Base-by-base conservation (phyloP, 306 rosid species). In the Crotalaria pallida region DNA sequence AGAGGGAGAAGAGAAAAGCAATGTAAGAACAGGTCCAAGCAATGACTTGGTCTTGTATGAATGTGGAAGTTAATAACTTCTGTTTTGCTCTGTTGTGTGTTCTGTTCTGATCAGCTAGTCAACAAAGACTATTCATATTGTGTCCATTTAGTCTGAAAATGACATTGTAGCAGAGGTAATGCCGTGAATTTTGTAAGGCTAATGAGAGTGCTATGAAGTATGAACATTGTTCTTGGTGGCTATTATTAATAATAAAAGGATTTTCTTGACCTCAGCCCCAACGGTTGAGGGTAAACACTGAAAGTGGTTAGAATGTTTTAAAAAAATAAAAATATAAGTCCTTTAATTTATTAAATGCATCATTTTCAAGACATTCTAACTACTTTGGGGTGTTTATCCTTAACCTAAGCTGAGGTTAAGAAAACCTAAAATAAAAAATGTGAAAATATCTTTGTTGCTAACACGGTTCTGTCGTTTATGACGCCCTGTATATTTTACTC, bases 11-110 rank as follows among this genome's bases (percentile, higher is more conserved):
- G 43, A 15, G 23, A 19, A 18, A 41, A 18, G 2, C 10, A 8
- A 23, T 1, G 6, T 67, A 11, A 23, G 73, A 67, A 67, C 5
- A 1, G 67, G 76, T 60, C 76, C 1, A 16, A 53, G 15, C 2
- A 12, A 16, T 68, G 78, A 80, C 70, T 8, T 21, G 74, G 75
- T 69, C 69, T 11, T 12, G 33, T 59, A 3, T 10, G 61, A 51
- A 53, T 1, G 5, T 2, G 23, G 36, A 38, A 19, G 59, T 51
- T 65, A 22, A 31, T 29, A 18, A 16, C 12, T 27, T 53, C 19
- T 15, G 72, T 26, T 45, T 53, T 23, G 53, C 31, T 2, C 10
- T 40, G 45, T 2, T 10, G 10, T n/a, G n/a, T n/a, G n/a, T n/a
- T n/a, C 4, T 67, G 21, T 59, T 68, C 3, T 18, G 7, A 31